Percentiles rank a stretch among this genome's conserved stretches.
Evolutionary conservation across 495 filamentous ascomycete genomes (phyloP).

Genomic region (Clavariopsis aquatica): DNA sequence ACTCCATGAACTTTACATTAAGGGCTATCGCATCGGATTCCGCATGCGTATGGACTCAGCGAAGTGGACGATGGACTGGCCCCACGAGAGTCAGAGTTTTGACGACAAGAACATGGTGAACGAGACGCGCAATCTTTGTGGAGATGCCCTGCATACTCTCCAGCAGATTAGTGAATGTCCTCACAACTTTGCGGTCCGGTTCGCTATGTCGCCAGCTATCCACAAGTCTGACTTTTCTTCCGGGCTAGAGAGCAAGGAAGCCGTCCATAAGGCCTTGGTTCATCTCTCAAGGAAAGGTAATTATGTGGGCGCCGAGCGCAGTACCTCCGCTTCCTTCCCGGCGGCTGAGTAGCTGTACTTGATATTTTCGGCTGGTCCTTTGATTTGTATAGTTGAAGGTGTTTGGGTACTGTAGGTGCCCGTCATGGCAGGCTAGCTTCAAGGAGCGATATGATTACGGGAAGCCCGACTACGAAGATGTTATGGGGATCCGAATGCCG

Average conservation of each 20-base stretch:
- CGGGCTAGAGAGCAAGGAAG: slow-evolving; percentile 3
- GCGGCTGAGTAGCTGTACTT: not conserved
- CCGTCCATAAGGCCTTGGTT: slow-evolving; percentile 11
- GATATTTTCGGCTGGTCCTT: not conserved
- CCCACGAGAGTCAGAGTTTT: slow-evolving; percentile 2
- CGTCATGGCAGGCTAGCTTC: too few species aligned
- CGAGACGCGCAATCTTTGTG: slow-evolving; percentile 12
- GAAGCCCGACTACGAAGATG: too few species aligned
- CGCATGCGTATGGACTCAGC: slow-evolving; percentile 20
- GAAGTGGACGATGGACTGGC: slow-evolving; percentile 21
- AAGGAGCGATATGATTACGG: too few species aligned
- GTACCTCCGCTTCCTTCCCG: not conserved
- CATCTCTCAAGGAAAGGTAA: not conserved
- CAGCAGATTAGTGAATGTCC: not conserved
- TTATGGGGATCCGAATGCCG: too few species aligned
- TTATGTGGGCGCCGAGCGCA: not conserved
- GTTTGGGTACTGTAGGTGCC: too few species aligned
- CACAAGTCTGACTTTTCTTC: not conserved
- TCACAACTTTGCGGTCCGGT: slow-evolving; percentile 8
- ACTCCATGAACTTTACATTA: slow-evolving; percentile 14
- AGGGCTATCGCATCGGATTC: slow-evolving; percentile 28
- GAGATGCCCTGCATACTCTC: not conserved
- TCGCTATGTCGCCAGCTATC: slow-evolving; percentile 14
- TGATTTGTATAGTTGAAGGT: not conserved
- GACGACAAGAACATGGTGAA: slow-evolving; percentile 10